phyloP scores from a whole-genome alignment of 306 rosid genomes.

The Spatholobus suberectus region DNA sequence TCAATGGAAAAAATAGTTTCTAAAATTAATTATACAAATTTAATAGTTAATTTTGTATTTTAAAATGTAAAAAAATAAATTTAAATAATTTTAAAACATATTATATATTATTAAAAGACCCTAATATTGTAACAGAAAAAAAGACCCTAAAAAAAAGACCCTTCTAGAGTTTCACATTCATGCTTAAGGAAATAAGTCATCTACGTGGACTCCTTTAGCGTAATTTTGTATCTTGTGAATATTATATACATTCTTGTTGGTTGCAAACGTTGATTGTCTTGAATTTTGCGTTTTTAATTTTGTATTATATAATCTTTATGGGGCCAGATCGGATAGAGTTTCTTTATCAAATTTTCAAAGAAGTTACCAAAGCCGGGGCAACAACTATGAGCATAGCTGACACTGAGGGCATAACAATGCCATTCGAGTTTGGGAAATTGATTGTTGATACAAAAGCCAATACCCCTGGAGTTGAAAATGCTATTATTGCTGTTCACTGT shows the following conservation, averaged over 20 bases:
- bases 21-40: no score
- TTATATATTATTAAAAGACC: no score
- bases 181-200: no score
- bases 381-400: conserved; percentile 84
- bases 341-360: conserved; percentile 75
- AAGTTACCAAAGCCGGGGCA: conserved; percentile 92
- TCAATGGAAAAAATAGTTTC: no score
- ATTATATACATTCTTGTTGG: neutral
- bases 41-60: no score
- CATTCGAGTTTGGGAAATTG: conserved; percentile 70
- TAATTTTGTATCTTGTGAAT: no score
- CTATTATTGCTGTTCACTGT: conserved; percentile 79
- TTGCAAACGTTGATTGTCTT: neutral
- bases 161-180: neutral
- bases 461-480: conserved; percentile 81
- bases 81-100: no score
- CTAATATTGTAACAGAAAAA: no score
- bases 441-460: conserved; percentile 79
- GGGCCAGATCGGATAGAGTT: conserved; percentile 82
- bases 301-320: neutral
- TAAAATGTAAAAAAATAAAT: no score
- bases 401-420: conserved; percentile 82
- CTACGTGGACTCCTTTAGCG: no score
- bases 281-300: neutral
- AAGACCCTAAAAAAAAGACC: no score